A percentile compares a stretch with the other conserved stretches of the same genome.
phyloP scores from a whole-genome alignment of 371 early-diverging fungal species.

The Mortierella sp. region DNA sequence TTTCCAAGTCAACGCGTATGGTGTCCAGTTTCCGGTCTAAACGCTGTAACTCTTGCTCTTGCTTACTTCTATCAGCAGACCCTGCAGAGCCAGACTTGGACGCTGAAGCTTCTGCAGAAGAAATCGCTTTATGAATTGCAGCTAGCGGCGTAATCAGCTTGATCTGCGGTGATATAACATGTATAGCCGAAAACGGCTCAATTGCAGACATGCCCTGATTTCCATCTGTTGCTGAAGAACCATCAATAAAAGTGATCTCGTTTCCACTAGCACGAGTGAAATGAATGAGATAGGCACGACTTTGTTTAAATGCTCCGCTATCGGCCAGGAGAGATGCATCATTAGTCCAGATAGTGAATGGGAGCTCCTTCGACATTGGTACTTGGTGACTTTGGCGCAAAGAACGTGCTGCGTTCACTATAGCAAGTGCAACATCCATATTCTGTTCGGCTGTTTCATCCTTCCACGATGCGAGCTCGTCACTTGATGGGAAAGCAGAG shows the following conservation, averaged over 20 bases:
- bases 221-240: conserved; percentile 8
- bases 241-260: conserved; percentile 24
- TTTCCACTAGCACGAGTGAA: conserved; percentile 37
- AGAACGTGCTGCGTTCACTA: conserved; percentile 76
- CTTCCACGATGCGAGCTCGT: conserved; percentile 52
- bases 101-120: conserved; percentile 2
- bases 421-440: conserved; percentile 66
- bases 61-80: conserved; percentile 12
- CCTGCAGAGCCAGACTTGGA: neutral
- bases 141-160: conserved; percentile 41
- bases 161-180: conserved; percentile 38
- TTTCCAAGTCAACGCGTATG: conserved; percentile 28
- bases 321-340: conserved; percentile 56
- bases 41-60: conserved; percentile 39
- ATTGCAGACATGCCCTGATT: conserved; percentile 11
- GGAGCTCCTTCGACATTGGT: conserved; percentile 62
- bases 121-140: conserved; percentile 34
- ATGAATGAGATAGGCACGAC: conserved; percentile 24
- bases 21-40: conserved; percentile 33
- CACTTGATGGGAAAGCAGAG: conserved; percentile 62
- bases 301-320: conserved; percentile 28
- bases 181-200: conserved; percentile 13
- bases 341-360: conserved; percentile 63
- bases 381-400: conserved; percentile 74
- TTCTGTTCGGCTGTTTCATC: conserved; percentile 66